A percentile compares a stretch with the other conserved stretches of the same genome.
Evolutionary conservation across 2,329 filamentous ascomycete species (phyloP).

Genomic region (Colletotrichum truncatum): DNA sequence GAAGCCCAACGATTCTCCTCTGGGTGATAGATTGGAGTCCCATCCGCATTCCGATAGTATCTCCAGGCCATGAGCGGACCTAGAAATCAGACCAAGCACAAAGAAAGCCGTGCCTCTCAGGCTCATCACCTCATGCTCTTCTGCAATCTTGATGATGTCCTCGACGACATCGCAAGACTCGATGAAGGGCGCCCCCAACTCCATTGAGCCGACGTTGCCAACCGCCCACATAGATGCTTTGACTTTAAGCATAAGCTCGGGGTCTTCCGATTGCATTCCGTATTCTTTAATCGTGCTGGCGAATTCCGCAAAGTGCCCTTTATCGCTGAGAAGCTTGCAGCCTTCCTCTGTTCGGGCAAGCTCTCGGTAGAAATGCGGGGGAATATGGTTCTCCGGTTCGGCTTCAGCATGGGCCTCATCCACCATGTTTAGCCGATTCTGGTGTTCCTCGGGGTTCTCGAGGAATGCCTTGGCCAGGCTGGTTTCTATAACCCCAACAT

Average conservation of each 20-base stretch:
- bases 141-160: conserved; percentile 88
- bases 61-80: conserved; percentile 90
- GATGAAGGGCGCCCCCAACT: conserved; percentile 92
- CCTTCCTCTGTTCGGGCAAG: conserved; percentile 92
- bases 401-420: conserved; percentile 65
- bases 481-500: conserved; percentile 94
- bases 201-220: conserved; percentile 98
- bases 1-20: conserved; percentile 85
- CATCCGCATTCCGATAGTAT: conserved; percentile 91
- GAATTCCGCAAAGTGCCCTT: conserved; percentile 97
- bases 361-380: conserved; percentile 98
- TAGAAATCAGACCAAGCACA: conserved; percentile 89
- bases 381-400: conserved; percentile 75
- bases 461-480: conserved; percentile 87
- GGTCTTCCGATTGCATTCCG: conserved; percentile 84
- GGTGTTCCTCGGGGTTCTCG: conserved; percentile 67
- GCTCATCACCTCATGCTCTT: conserved; percentile 88
- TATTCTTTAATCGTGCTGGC: conserved; percentile 87
- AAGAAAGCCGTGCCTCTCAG: conserved; percentile 96
- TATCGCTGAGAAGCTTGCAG: conserved; percentile 87
- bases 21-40: conserved; percentile 87
- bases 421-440: conserved; percentile 66
- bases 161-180: conserved; percentile 90
- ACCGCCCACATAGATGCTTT: conserved; percentile 98
- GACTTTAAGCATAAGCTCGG: conserved; percentile 88